phyloP scores from a whole-genome alignment of 164 flowering plant species.

The Chimonanthus salicifolius region DNA sequence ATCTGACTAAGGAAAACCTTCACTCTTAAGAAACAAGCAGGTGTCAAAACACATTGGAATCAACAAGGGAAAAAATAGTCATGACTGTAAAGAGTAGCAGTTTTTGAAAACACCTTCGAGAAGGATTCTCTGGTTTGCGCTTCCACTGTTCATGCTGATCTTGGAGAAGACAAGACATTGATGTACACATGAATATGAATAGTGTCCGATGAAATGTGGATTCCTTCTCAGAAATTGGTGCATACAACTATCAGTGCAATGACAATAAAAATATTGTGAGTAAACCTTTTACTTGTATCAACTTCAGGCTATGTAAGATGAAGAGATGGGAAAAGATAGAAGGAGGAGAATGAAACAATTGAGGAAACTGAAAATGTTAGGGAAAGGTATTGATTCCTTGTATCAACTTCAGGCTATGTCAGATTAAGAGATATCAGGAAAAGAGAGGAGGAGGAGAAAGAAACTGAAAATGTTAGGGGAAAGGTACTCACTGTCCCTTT shows the following conservation, averaged over 20 bases:
- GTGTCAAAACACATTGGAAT: slow-evolving; percentile 11
- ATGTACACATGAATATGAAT: slow-evolving; percentile 77
- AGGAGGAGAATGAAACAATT: no score
- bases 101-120: slow-evolving; percentile 50
- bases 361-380: not conserved
- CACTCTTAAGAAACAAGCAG: slow-evolving; percentile 47
- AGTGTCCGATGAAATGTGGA: slow-evolving; percentile 74
- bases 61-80: not conserved
- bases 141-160: slow-evolving; percentile 90
- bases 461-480: not conserved
- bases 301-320: not conserved
- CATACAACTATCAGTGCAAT: slow-evolving; percentile 52
- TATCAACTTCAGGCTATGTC: no score
- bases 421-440: not conserved
- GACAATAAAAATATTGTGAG: not conserved
- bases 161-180: slow-evolving; percentile 73
- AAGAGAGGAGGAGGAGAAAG: not conserved
- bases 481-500: not conserved
- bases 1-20: slow-evolving; percentile 90
- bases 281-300: no score
- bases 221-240: slow-evolving; percentile 55
- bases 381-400: not conserved
- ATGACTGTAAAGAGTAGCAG: not conserved
- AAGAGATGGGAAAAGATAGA: not conserved
- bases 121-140: slow-evolving; percentile 39